Base-by-base conservation (phyloP, 257 asterid genomes). In the Solanum medicagineum region DNA sequence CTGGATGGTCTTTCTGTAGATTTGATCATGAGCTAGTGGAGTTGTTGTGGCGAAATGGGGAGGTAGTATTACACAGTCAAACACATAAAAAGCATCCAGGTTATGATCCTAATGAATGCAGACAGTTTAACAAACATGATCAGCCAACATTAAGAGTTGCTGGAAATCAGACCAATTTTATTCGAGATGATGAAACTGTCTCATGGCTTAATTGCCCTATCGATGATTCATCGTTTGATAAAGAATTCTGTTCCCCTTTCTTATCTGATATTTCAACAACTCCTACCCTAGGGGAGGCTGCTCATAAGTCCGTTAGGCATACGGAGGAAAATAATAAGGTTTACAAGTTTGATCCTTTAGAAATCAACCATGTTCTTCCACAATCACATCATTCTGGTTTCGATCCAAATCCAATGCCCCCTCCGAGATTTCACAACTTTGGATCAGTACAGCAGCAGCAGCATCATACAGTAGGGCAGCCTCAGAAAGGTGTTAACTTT, bases 21-120 rank as follows among this genome's bases (percentile, higher is more conserved):
- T 77, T 89, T 84, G 95, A 90, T 69, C 90, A 89, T 90, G 98
- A 91, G 60, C 87, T 95, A 55, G 92, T 93, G 87, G 99, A 95
- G 90, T 93, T 95, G 86, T 86, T 92, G 22, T 95, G 98, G 99
- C 93, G 92, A 75, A 92, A 95, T 86, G 99, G 99, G 29, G 97
- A 94, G 77, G 92, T 93, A 17, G 93, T 95, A 22, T 74, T 93
- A 84, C 89, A 92, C 68, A 91, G 88, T 86, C 99, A 94, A 83
- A 91, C 80, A 81, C 90, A 87, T 29, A 85, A 88, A 83, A 94
- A 90, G 82, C 85, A 89, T 44, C 82, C 60, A 65, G 81, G 81
- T 26, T 55, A n/a, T 56, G 91, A 85, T 55, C 79, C 85, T 54
- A 53, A 62, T 55, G 88, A 89, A 29, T 47, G 86, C 19, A 92